These are phyloP conservation scores for Microdochium trichocladiopsis DNA, from an alignment of 2,329 filamentous ascomycete genomes.

Conservation along the genomic window DNA sequence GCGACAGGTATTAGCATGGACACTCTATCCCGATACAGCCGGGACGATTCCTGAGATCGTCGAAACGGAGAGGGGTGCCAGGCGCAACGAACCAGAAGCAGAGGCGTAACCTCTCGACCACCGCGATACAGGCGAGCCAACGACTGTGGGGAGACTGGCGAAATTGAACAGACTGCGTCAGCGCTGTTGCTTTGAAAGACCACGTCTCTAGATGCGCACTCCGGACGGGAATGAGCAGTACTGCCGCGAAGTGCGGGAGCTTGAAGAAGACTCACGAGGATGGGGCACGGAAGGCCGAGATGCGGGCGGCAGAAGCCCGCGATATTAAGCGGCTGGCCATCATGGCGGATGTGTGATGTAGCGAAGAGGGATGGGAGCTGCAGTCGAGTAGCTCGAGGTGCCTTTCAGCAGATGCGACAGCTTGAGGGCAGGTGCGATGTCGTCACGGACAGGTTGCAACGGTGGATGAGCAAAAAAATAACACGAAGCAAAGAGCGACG, in stretches of 20 bases:
- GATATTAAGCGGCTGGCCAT: slow-evolving; percentile 55
- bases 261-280: slow-evolving; percentile 38
- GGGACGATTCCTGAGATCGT: background rate
- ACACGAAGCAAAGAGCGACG: background rate
- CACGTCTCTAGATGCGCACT: background rate
- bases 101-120: slow-evolving; percentile 54
- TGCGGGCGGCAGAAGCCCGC: slow-evolving; percentile 38
- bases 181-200: background rate
- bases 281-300: slow-evolving; percentile 46
- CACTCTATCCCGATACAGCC: background rate
- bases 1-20: slow-evolving; percentile 43
- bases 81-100: slow-evolving; percentile 39
- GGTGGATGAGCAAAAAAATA: background rate
- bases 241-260: background rate
- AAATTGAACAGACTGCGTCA: background rate
- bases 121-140: slow-evolving; percentile 38
- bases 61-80: background rate
- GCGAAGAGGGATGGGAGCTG: slow-evolving; percentile 7
- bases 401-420: background rate
- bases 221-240: background rate
- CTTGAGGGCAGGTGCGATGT: background rate
- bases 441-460: background rate
- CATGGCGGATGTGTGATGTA: slow-evolving; percentile 36
- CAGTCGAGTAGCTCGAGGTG: slow-evolving; percentile 2
- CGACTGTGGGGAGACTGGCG: slow-evolving; percentile 40